These are phyloP conservation scores for Carex myosuroides DNA, from an alignment of 176 grass and related monocot species.

Conservation along the genomic window DNA sequence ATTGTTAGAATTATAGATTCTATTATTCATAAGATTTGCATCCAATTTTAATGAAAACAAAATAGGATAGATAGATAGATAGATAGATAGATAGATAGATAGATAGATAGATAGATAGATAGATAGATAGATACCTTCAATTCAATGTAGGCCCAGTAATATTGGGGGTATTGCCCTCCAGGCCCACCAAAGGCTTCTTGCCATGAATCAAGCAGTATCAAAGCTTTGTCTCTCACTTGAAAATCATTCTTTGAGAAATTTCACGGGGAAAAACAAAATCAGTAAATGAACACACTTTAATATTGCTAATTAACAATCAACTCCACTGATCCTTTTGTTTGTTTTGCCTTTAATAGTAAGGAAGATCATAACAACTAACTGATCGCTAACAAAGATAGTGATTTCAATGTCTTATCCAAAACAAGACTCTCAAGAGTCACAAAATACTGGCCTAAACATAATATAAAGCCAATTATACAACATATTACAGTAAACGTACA, in stretches of 20 bases:
- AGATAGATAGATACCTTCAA: slow-evolving; percentile 65
- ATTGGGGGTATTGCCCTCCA: slow-evolving; percentile 72
- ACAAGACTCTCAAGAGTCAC: not conserved
- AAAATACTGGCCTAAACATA: not conserved
- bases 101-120: too few species aligned
- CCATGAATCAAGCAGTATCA: slow-evolving; percentile 92
- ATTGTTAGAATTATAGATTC: slow-evolving; percentile 7
- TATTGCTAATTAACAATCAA: not conserved
- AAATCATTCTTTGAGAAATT: slow-evolving; percentile 65
- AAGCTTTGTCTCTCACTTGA: slow-evolving; percentile 72
- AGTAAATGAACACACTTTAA: not conserved
- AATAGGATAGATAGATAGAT: slow-evolving; percentile 10
- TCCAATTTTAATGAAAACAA: not conserved
- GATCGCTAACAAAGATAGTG: not conserved
- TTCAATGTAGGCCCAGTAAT: slow-evolving; percentile 87
- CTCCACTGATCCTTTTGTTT: not conserved
- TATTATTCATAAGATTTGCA: not conserved
- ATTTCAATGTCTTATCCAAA: not conserved
- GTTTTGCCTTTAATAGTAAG: not conserved
- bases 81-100: too few species aligned
- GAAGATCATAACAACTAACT: not conserved
- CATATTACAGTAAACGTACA: not conserved
- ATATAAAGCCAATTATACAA: not conserved
- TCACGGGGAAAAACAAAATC: not conserved
- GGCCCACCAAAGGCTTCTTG: slow-evolving; percentile 99